A percentile compares a stretch with the other conserved stretches of the same genome.
phyloP scores from a whole-genome alignment of 106 monocot species.

The Platanthera guangdongensis region DNA sequence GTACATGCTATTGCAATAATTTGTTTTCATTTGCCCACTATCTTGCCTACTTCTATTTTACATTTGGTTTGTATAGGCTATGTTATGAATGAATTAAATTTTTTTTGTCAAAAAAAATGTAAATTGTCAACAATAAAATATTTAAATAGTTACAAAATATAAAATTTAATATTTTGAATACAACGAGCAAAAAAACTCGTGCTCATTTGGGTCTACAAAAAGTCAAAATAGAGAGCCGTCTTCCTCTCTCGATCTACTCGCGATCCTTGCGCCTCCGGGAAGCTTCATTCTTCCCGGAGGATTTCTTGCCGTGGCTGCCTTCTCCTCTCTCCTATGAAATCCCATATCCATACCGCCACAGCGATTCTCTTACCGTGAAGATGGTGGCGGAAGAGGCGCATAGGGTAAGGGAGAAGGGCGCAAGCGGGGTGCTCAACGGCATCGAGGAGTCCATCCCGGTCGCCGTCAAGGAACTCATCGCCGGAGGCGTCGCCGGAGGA shows the following conservation, averaged over 20 bases:
- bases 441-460: conserved; percentile 44
- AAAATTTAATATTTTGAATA: no score
- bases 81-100: no score
- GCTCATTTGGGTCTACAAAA: no score
- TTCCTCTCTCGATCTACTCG: neutral
- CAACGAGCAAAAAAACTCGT: no score
- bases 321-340: neutral
- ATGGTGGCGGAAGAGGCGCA: conserved; percentile 1
- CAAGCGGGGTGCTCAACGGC: conserved; percentile 8
- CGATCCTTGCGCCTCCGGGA: neutral
- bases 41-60: no score
- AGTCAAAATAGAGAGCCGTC: no score
- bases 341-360: neutral
- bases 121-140: no score
- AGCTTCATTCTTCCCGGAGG: neutral
- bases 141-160: no score
- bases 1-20: no score
- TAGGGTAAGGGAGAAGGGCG: conserved; percentile 4
- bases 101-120: no score
- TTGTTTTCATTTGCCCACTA: no score
- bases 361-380: neutral
- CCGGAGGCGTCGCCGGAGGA: conserved; percentile 82
- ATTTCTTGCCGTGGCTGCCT: neutral
- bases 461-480: conserved; percentile 67
- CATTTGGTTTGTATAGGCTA: no score